Base-by-base conservation (phyloP, 768 basidiomycete species). In the Tricholoma bakamatsutake region DNA sequence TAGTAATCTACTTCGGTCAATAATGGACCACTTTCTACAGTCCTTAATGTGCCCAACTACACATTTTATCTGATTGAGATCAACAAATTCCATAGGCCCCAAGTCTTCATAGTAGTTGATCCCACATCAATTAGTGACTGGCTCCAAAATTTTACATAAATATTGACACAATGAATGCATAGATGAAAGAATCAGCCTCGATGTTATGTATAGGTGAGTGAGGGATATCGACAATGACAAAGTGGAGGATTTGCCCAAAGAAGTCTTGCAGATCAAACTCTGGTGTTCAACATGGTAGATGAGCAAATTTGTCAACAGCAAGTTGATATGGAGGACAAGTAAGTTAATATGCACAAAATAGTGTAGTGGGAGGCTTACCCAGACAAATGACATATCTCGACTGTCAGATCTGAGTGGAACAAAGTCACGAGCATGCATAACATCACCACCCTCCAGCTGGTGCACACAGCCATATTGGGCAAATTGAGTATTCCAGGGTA, bases 221-320 rank as follows among this genome's bases (percentile, higher is more conserved):
- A 6, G 62, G 62, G 2, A 72, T 49, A 3, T 55, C 54, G 12
- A 75, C 27, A n/a, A 42, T 42, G 34, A 71, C 57, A 12, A 76
- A 65, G 35, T 63, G 50, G 47, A 66, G 55, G 1, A 76, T 17
- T 55, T 71, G 69, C 1, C 74, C 74, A 59, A 67, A 72, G 10
- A 24, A 24, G 3, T 24, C 21, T 64, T 58, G 3, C 9, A 46
- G 52, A 15, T 50, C 46, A 27, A 63, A 65, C 11, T 61, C 50
- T 9, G 62, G 56, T 10, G 13, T 40, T 21, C 10, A 31, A 2
- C 57, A 50, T 7, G 21, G 56, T 11, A 53, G 37, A 6, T 46
- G 54, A 1, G 66, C 63, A 55, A 67, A 55, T 28, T 39, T 54
- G 58, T 75, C 73, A 15, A 73, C 59, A 34, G 64, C 55, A 12